phyloP scores from a whole-genome alignment of 805 yeast genomes.

The Kazachstania psychrophila region DNA sequence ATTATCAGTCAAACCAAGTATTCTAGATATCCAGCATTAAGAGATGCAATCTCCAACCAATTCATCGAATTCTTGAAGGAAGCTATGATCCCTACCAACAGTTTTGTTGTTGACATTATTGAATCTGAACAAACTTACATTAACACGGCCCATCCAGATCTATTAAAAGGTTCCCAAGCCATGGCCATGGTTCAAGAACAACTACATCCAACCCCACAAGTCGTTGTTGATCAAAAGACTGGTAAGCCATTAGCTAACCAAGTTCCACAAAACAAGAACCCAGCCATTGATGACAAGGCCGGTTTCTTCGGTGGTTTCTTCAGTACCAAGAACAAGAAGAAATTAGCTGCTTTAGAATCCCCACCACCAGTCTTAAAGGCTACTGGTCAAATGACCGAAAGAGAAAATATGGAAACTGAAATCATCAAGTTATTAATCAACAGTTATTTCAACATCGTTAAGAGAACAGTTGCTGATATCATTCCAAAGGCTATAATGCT shows the following conservation, averaged over 20 bases:
- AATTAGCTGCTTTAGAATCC: constrained; percentile 91
- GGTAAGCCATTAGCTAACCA: constrained; percentile 64
- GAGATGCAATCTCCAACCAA: constrained; percentile 73
- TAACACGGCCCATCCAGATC: constrained; percentile 96
- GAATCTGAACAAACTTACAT: constrained; percentile 85
- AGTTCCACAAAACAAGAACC: constrained; percentile 30
- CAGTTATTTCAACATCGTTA: constrained; percentile 86
- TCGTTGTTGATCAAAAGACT: constrained; percentile 77
- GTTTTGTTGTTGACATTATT: constrained; percentile 76
- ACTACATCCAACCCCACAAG: constrained; percentile 58
- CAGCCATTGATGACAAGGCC: constrained; percentile 37
- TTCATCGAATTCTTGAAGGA: constrained; percentile 74
- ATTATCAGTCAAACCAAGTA: constrained; percentile 74
- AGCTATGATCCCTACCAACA: constrained; percentile 74
- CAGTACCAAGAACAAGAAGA: constrained; percentile 83
- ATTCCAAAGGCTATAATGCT: constrained; percentile 95
- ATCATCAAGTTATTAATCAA: constrained; percentile 86
- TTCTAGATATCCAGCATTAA: constrained; percentile 81
- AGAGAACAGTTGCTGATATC: constrained; percentile 85
- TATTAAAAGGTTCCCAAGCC: constrained; percentile 89
- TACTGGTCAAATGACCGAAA: constrained; percentile 80
- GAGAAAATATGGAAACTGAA: constrained; percentile 94
- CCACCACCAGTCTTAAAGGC: constrained; percentile 95
- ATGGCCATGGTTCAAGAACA: constrained; percentile 86
- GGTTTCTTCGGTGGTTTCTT: constrained; percentile 97